Conservation (phyloP, 2,329 filamentous ascomycete species). For the Xylaria sp. region DNA sequence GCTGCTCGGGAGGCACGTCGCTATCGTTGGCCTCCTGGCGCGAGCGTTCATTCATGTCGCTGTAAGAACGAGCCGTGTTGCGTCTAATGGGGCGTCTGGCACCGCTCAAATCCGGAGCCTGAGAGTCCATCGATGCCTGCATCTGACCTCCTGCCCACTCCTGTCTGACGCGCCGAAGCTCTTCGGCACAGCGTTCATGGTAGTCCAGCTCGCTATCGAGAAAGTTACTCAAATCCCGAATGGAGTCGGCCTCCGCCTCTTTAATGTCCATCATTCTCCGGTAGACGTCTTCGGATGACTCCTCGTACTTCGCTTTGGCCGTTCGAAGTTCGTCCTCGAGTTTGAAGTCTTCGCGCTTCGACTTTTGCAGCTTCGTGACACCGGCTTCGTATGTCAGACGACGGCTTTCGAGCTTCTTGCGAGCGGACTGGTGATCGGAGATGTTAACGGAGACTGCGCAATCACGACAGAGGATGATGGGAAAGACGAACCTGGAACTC, state of each 20-base stretch:
- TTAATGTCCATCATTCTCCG: conserved; percentile 95
- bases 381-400: conserved; percentile 88
- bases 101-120: conserved; percentile 26
- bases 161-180: conserved; percentile 56
- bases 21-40: conserved; percentile 29
- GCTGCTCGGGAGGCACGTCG: conserved; percentile 33
- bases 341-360: conserved; percentile 88
- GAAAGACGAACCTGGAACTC: conserved; percentile 73
- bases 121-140: conserved; percentile 15
- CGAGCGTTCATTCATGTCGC: conserved; percentile 37
- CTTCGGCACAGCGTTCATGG: conserved; percentile 84
- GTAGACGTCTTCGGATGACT: conserved; percentile 85
- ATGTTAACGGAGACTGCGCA: conserved; percentile 11
- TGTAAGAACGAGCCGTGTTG: conserved; percentile 44
- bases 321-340: conserved; percentile 86
- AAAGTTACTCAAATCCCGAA: conserved; percentile 73
- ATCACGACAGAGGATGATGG: neutral
- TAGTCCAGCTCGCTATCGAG: conserved; percentile 86
- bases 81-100: conserved; percentile 34
- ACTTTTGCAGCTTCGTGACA: conserved; percentile 84
- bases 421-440: conserved; percentile 48
- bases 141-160: conserved; percentile 37
- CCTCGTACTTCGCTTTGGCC: conserved; percentile 94
- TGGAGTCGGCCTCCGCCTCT: conserved; percentile 78
- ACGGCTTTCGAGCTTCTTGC: conserved; percentile 90